Conservation (phyloP, 2,329 filamentous ascomycete genomes). For the Beauveria brongniartii region DNA sequence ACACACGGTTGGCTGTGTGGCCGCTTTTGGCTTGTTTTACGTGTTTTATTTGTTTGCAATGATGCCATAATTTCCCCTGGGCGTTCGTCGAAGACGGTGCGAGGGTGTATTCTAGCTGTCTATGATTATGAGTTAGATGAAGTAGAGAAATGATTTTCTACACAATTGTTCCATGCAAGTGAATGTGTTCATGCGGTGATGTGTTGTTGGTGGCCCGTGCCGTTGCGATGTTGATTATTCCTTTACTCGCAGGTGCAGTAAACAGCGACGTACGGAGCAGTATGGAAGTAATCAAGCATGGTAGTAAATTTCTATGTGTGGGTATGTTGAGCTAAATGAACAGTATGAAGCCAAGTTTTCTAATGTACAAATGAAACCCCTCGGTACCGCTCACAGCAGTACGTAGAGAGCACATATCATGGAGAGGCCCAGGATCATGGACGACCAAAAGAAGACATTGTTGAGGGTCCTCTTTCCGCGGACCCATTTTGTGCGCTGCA, state of each 20-base stretch:
- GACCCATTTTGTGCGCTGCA: slow-evolving; percentile 75
- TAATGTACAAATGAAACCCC: slow-evolving; percentile 19
- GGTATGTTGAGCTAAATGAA: slow-evolving; percentile 5
- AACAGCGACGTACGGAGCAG: background rate
- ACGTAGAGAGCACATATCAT: slow-evolving; percentile 54
- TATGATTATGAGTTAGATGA: slow-evolving; percentile 34
- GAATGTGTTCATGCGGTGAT: too few species aligned
- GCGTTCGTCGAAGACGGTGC: slow-evolving; percentile 17
- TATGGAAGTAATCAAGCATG: too few species aligned
- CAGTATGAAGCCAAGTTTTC: background rate
- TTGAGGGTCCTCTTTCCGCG: slow-evolving; percentile 70
- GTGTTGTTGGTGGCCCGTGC: too few species aligned
- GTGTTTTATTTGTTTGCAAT: slow-evolving; percentile 25
- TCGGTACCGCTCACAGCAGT: slow-evolving; percentile 18
- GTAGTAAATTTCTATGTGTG: background rate
- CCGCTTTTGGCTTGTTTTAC: slow-evolving; percentile 25
- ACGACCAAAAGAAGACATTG: slow-evolving; percentile 84
- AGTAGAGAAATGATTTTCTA: slow-evolving; percentile 23
- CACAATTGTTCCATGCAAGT: background rate
- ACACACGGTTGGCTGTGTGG: slow-evolving; percentile 17
- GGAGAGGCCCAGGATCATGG: slow-evolving; percentile 79
- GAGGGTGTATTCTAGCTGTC: slow-evolving; percentile 34
- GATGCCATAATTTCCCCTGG: slow-evolving; percentile 28
- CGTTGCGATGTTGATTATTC: too few species aligned
- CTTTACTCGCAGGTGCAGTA: background rate